Evolutionary conservation across 2,329 filamentous ascomycete species (phyloP).

Genomic region (Apiospora malaysiana): DNA sequence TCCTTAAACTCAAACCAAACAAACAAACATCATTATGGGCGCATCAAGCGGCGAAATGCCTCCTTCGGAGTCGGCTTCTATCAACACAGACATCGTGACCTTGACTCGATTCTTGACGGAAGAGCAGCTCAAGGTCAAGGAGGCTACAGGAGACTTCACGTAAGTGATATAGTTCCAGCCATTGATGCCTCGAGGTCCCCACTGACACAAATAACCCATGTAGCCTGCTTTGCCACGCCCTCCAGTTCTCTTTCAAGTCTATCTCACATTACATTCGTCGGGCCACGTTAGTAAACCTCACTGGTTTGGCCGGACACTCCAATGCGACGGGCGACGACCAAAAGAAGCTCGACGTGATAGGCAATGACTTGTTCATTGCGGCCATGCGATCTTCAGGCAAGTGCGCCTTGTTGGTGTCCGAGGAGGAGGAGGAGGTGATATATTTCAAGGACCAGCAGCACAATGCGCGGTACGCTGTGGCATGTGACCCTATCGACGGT

Average conservation of each 20-base stretch:
- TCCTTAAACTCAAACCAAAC: not conserved
- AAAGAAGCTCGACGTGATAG: conserved; percentile 99
- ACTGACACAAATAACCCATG: not conserved
- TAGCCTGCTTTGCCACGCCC: conserved; percentile 93
- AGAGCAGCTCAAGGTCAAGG: conserved; percentile 90
- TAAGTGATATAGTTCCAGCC: conserved; percentile 52
- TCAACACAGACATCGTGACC: conserved; percentile 96
- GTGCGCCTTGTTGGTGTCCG: conserved; percentile 91
- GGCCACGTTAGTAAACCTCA: conserved; percentile 93
- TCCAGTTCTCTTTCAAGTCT: conserved; percentile 99
- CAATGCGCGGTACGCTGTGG: conserved; percentile 88
- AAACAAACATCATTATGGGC: not conserved
- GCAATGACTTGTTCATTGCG: conserved; percentile 96
- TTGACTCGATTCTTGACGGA: conserved; percentile 95
- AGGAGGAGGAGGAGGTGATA: conserved; percentile 94
- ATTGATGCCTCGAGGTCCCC: not conserved
- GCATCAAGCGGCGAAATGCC: conserved; percentile 32
- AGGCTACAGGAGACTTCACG: conserved; percentile 99
- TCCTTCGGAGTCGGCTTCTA: conserved; percentile 66
- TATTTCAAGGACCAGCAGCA: conserved; percentile 74
- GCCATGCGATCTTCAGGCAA: conserved; percentile 93
- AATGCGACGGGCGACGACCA: conserved; percentile 98
- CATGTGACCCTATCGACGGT: conserved; percentile 97
- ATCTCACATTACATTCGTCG: conserved; percentile 99
- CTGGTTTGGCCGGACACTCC: conserved; percentile 90